Evolutionary conservation across 495 filamentous ascomycete genomes (phyloP).

Genomic region (Aspergillus ellipticus): DNA sequence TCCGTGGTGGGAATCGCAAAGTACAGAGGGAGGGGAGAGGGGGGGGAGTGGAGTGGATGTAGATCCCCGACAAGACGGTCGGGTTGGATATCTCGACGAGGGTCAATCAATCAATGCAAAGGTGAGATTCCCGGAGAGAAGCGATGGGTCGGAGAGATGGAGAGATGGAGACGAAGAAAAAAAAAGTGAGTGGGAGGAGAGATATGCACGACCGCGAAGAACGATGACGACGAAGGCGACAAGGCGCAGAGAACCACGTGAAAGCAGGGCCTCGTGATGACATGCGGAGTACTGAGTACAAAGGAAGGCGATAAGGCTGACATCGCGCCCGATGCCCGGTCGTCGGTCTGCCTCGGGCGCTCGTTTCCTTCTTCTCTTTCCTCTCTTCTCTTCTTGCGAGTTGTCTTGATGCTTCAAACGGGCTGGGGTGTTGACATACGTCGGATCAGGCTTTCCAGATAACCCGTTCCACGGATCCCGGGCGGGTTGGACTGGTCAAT

Average conservation of each 20-base stretch:
- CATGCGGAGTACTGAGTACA: not conserved
- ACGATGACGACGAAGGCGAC: not conserved
- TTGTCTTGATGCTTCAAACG: not conserved
- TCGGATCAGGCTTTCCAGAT: not conserved
- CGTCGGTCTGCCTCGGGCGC: not conserved
- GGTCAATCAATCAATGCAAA: no score
- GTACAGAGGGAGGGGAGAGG: not conserved
- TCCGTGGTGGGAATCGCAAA: not conserved
- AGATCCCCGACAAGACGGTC: no score
- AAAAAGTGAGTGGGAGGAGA: no score
- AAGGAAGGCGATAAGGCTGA: conserved; percentile 1
- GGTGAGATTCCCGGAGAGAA: no score
- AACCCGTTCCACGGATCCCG: not conserved
- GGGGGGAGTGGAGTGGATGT: no score
- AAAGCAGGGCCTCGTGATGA: conserved; percentile 6
- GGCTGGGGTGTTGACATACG: not conserved
- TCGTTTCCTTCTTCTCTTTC: not conserved
- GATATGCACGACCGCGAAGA: no score
- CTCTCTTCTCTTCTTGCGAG: not conserved
- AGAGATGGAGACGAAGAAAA: not conserved
- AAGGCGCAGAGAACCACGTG: no score
- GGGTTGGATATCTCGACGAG: not conserved
- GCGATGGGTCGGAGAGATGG: no score
- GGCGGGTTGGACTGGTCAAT: not conserved
- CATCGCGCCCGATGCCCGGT: not conserved